Base-by-base conservation (phyloP, 108 stramenopile species). In the Nitzschia inconspicua region DNA sequence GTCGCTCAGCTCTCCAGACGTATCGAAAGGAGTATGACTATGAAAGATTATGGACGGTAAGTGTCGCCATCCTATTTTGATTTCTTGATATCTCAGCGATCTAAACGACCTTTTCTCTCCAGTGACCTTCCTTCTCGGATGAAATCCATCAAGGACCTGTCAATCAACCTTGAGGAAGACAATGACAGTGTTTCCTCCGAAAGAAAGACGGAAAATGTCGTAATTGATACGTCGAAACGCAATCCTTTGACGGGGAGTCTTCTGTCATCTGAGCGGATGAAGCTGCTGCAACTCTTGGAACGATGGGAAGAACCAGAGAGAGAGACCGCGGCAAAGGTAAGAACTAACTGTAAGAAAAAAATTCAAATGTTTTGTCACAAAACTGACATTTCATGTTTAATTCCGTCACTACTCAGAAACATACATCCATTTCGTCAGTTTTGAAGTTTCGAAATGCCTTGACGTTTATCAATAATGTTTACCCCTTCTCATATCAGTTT, bases 221-320 rank as follows among this genome's bases (percentile, higher is more conserved):
- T 55, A 35, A 35, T 55, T 8, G 53, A 55, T 36, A 55, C 53
- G 3, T 6, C n/a, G 5, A 55, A 55, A 19, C 30, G 53, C 30
- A 27, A 36, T 55, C 53, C 53, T n/a, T 19, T 55, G 30, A 48
- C 47, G 20, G 61, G 39, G 14, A 50, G 61, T 25, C 37, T 66
- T 14, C 9, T 8, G 11, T 5, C 19, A 10, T 68, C 67, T 23
- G 49, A 59, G 19, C 49, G 48, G 32, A 40, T 19, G 16, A 68
- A 68, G 34, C 18, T 79, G 27, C 47, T 71, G 47, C 47, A 66
- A 19, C 40, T 80, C 36, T 54, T 84, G 6, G 73, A 63, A 18
- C 79, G 58, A 50, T 84, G 80, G 82, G 83, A 84, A 57, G 83
- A 84, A 44, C 84, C 84, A 0, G 77, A 75, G 40, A 50, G 66